Base-by-base conservation (phyloP, 208 protist genomes). In the Wallacemonas collosoma region DNA sequence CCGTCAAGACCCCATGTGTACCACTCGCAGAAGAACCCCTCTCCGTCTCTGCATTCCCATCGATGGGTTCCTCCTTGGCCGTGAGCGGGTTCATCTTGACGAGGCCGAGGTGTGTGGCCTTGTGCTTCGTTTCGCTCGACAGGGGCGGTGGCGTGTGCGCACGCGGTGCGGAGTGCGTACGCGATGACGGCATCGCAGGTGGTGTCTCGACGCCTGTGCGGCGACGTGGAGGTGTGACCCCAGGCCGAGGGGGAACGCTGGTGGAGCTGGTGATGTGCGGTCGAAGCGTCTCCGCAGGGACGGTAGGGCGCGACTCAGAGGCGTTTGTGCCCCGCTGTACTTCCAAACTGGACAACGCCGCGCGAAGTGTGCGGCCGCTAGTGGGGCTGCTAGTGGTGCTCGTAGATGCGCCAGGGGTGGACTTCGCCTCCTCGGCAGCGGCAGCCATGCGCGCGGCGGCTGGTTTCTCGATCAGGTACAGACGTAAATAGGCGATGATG, bases 381-480 rank as follows among this genome's bases (percentile, higher is more conserved):
- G 54, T 12, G 45, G 36, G 5, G 68, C 26, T 44, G 9, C 53
- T 50, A 40, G 17, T 43, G 70, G 15, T 54, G 47, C 45, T 39
- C 53, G 38, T 54, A 57, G 45, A 40, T n/a, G 26, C 53, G 35
- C 38, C 40, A 12, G 43, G 39, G 35, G 68, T 43, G 55, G 67
- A 55, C 56, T 55, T 9, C 17, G 53, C 41, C 45, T 62, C 15
- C 41, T 35, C 47, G 45, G 6, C 65, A 35, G 41, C 41, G 8
- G 11, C 17, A 41, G 11, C 17, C 53, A 63, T 60, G n/a, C 66
- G 73, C 66, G 50, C 73, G 41, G 75, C 72, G 47, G 77, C 38
- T 8, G 81, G 82, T 63, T 94, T 95, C 40, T 89, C 81, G 65
- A 96, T 80, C 38, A 93, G 58, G 83, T 94, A 93, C 8, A 95